Conservation (phyloP, 495 filamentous ascomycete genomes). For the Neurospora sp. region DNA sequence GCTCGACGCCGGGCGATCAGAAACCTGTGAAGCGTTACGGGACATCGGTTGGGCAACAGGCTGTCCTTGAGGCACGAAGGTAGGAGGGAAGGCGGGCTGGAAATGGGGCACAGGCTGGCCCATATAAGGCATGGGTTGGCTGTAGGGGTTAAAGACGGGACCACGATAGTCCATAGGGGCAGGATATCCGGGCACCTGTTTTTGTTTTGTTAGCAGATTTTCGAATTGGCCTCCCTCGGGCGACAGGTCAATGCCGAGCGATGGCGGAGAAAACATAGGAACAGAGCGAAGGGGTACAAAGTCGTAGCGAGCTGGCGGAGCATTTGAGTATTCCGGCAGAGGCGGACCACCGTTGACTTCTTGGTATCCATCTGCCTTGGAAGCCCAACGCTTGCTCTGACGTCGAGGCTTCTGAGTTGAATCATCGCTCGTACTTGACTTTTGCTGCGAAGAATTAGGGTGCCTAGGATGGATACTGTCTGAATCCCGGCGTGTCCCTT, state of each 20-base stretch:
- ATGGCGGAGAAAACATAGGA: slow-evolving; percentile 27
- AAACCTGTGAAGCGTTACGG: slow-evolving; percentile 72
- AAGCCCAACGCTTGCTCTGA: slow-evolving; percentile 32
- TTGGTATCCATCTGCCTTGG: slow-evolving; percentile 14
- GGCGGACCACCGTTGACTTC: slow-evolving; percentile 12
- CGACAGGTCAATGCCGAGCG: slow-evolving; percentile 46
- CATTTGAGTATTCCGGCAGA: slow-evolving; percentile 16
- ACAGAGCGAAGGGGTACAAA: slow-evolving; percentile 21
- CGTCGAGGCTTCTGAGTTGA: slow-evolving; percentile 22
- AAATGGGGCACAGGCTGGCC: slow-evolving; percentile 34
- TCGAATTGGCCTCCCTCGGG: slow-evolving; percentile 63
- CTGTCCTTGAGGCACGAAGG: slow-evolving; percentile 33
- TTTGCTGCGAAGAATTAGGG: slow-evolving; percentile 21
- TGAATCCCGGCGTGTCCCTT: slow-evolving; percentile 29
- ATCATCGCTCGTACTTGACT: slow-evolving; percentile 13
- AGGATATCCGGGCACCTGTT: slow-evolving; percentile 44
- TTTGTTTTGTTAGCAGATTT: slow-evolving; percentile 56
- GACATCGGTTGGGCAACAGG: slow-evolving; percentile 61
- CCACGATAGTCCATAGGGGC: slow-evolving; percentile 14
- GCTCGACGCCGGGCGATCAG: slow-evolving; percentile 69
- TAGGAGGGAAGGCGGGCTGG: slow-evolving; percentile 37
- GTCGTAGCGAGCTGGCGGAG: slow-evolving; percentile 12
- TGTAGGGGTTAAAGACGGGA: slow-evolving; percentile 36
- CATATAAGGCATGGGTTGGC: slow-evolving; percentile 32
- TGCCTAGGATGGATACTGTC: slow-evolving; percentile 32